phyloP scores from a whole-genome alignment of 371 early-diverging fungal genomes.

The Zopfochytrium polystomum region DNA sequence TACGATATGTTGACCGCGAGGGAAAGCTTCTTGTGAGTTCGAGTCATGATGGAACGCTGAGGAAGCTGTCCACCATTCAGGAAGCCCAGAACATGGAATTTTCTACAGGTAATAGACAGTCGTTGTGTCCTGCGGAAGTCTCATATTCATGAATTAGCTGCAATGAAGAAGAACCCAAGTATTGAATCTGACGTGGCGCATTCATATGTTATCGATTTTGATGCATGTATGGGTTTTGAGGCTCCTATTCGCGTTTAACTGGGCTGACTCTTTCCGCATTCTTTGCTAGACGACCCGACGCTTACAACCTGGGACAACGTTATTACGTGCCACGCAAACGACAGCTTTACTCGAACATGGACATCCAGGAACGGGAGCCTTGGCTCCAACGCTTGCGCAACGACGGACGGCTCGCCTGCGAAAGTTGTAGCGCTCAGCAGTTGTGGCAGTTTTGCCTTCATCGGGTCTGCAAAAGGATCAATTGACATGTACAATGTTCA shows the following conservation, averaged over 20 bases:
- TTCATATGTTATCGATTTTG: no score
- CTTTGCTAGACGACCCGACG: not conserved
- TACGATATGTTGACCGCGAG: conserved; percentile 72
- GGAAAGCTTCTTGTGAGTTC: conserved; percentile 70
- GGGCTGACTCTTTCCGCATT: not conserved
- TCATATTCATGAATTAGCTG: no score
- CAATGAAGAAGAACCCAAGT: no score
- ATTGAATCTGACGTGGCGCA: conserved; percentile 62
- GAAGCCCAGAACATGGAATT: conserved; percentile 80
- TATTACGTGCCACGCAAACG: conserved; percentile 78
- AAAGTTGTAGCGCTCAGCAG: conserved; percentile 61
- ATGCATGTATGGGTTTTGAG: conserved; percentile 16
- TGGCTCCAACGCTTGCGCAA: conserved; percentile 63
- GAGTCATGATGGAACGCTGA: conserved; percentile 78
- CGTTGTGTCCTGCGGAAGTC: no score
- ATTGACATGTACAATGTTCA: conserved; percentile 94
- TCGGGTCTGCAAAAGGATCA: conserved; percentile 73
- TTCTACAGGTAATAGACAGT: conserved; percentile 68
- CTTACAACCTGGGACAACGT: conserved; percentile 89
- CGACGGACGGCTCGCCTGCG: conserved; percentile 63
- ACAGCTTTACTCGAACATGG: conserved; percentile 76
- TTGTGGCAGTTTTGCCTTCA: conserved; percentile 90
- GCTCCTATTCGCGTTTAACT: not conserved
- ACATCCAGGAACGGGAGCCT: conserved; percentile 68
- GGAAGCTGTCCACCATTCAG: conserved; percentile 76